phyloP scores from a whole-genome alignment of 345 rosid species.

The Rubroshorea leprosula region DNA sequence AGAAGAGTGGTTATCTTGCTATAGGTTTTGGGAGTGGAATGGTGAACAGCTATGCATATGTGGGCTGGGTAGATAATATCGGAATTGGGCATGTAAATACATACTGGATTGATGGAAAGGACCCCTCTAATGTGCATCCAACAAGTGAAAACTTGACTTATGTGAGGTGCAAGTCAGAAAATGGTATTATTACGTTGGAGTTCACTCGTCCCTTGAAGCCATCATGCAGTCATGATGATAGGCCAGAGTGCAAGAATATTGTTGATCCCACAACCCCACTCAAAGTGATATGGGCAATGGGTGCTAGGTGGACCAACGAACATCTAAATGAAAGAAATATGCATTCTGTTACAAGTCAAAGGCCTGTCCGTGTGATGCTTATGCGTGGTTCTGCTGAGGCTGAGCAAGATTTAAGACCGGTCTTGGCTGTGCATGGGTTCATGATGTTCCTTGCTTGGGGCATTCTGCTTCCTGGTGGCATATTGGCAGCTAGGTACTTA shows the following conservation, averaged over 20 bases:
- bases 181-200: conserved; percentile 89
- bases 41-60: conserved; percentile 81
- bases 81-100: conserved; percentile 75
- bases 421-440: conserved; percentile 93
- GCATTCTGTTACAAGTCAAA: conserved; percentile 87
- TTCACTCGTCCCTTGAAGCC: conserved; percentile 73
- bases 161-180: conserved; percentile 85
- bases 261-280: conserved; percentile 91
- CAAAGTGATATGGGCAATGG: conserved; percentile 93
- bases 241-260: conserved; percentile 70
- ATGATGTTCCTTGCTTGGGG: conserved; percentile 99
- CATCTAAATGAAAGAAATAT: conserved; percentile 77
- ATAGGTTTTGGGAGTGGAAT: conserved; percentile 79
- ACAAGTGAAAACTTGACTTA: conserved; percentile 75
- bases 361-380: conserved; percentile 75
- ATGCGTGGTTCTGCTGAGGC: conserved; percentile 87
- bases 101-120: conserved; percentile 85
- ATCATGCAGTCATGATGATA: conserved; percentile 40
- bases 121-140: conserved; percentile 61
- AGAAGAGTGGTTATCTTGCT: conserved; percentile 89
- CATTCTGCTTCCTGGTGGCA: conserved; percentile 86
- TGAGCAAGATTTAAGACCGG: conserved; percentile 86
- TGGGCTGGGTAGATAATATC: conserved; percentile 74
- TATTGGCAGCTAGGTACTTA: conserved; percentile 78
- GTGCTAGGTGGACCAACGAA: conserved; percentile 71